Evolutionary conservation across 2,329 filamentous ascomycete species (phyloP), one percentile per base, ranked within the genome.

Genomic region (Calonectria multiphialidica): DNA sequence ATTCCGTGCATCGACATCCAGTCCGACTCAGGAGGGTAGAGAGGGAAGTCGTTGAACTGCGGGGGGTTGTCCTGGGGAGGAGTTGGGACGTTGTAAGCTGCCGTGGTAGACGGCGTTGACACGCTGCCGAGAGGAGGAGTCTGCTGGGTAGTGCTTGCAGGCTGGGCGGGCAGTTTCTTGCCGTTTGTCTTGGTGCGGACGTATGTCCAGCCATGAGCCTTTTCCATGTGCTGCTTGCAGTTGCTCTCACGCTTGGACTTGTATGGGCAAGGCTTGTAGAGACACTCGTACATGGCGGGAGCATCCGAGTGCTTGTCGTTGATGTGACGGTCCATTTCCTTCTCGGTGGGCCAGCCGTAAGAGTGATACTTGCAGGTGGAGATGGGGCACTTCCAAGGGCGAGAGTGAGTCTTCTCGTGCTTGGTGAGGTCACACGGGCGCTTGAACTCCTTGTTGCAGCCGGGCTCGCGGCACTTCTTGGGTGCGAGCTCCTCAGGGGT

Each of bases 171-270:
- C 44, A 79, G 76, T 82, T 89, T 91, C 85, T 93, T 94, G 82
- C 94, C 94, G 81, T 97, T 98, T 83, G 93, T 96, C 90, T 98
- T 98, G 72, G 95, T 96, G 75, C 96, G 94, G 68, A 96, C 90
- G 78, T 98, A 98, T n/a, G 89, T 88, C 93, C 95, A 98, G 71
- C 93, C 93, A 80, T 98, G 96, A 0, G 95, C 93, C 85, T 98
- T 98, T 87, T 98, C 96, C 96, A 98, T 98, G 85, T 98, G 96
- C 84, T 98, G 96, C 83, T 98, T 98, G 90, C 95, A 97, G 84
- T 98, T 98, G 74, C 94, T 97, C 86, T 98, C 94, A 71, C 96
- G 93, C 88, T 98, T 98, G 13, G 96, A 98, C 81, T 95, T 94
- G 87, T 98, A 98, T 0, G 94, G 92, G 88, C 97, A 98, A 28